Conservation (phyloP, 2,329 filamentous ascomycete genomes). For the Camillea tinctor region DNA sequence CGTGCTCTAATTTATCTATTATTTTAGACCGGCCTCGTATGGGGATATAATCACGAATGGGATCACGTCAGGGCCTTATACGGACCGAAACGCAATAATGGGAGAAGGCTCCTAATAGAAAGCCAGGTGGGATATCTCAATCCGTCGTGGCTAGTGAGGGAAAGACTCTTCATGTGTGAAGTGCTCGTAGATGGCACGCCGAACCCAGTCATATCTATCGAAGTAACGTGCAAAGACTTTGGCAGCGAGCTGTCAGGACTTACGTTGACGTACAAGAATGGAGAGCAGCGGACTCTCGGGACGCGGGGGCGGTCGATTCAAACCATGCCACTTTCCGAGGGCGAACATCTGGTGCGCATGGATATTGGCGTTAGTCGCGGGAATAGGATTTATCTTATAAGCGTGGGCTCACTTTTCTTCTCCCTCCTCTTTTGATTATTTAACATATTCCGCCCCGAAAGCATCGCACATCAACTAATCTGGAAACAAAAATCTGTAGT, state of each 20-base stretch:
- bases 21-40: conserved; percentile 15
- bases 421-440: too few species aligned
- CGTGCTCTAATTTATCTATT: not conserved
- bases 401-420: conserved; percentile 5
- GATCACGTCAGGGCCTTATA: conserved; percentile 19
- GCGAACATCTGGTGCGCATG: conserved; percentile 14
- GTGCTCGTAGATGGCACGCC: conserved; percentile 2
- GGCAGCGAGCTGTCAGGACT: conserved; percentile 15
- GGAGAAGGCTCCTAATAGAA: not conserved
- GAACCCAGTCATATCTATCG: conserved; percentile 11
- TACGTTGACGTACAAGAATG: conserved; percentile 16
- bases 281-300: conserved; percentile 10
- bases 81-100: conserved; percentile 1
- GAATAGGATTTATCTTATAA: conserved; percentile 13
- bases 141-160: conserved; percentile 11
- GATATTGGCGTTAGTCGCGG: conserved; percentile 11
- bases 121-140: not conserved
- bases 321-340: conserved; percentile 8
- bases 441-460: too few species aligned
- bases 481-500: not conserved
- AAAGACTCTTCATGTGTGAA: conserved; percentile 17
- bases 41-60: conserved; percentile 20
- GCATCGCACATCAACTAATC: not conserved
- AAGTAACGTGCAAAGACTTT: conserved; percentile 14
- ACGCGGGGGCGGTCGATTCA: conserved; percentile 2